These are phyloP conservation scores for Lindgomyces ingoldianus DNA, from an alignment of 495 filamentous ascomycete genomes.

Conservation along the genomic window DNA sequence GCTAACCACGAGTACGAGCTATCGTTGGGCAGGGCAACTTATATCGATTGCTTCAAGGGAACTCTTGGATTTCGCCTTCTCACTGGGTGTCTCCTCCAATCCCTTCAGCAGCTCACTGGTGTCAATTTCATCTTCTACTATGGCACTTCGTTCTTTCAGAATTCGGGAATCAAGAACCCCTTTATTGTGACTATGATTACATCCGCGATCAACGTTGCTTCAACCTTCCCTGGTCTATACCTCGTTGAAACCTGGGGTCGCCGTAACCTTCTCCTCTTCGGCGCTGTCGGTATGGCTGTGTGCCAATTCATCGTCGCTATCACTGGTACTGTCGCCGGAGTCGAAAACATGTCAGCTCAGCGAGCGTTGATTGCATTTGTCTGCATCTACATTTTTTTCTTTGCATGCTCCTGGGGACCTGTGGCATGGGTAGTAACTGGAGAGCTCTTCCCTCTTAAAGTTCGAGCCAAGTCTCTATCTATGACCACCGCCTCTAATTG, in stretches of 20 bases:
- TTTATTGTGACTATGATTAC: constrained; percentile 75
- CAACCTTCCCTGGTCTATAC: constrained; percentile 72
- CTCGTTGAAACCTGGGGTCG: constrained; percentile 68
- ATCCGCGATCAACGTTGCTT: constrained; percentile 70
- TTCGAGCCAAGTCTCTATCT: constrained; percentile 45
- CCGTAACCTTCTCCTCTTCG: constrained; percentile 65
- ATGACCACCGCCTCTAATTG: constrained; percentile 47
- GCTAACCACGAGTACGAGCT: constrained; percentile 70
- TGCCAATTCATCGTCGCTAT: constrained; percentile 61
- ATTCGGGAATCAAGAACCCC: constrained; percentile 59
- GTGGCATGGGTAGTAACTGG: constrained; percentile 47
- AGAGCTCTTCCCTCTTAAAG: constrained; percentile 48
- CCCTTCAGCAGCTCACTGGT: constrained; percentile 66
- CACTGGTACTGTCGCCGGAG: constrained; percentile 58
- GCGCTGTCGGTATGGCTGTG: constrained; percentile 67
- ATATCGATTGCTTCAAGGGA: constrained; percentile 57
- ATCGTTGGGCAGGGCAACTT: constrained; percentile 65
- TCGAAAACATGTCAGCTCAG: constrained; percentile 48
- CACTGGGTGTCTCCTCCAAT: constrained; percentile 79
- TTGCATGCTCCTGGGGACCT: constrained; percentile 78
- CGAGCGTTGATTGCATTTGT: constrained; percentile 68
- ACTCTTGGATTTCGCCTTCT: constrained; percentile 49
- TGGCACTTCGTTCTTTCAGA: constrained; percentile 66
- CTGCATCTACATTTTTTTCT: constrained; percentile 82
- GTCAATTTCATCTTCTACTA: constrained; percentile 77